Evolutionary conservation across 148 eudicot genomes (phyloP), one percentile per base, ranked within the genome.

Genomic region (Pouteria glomerata): DNA sequence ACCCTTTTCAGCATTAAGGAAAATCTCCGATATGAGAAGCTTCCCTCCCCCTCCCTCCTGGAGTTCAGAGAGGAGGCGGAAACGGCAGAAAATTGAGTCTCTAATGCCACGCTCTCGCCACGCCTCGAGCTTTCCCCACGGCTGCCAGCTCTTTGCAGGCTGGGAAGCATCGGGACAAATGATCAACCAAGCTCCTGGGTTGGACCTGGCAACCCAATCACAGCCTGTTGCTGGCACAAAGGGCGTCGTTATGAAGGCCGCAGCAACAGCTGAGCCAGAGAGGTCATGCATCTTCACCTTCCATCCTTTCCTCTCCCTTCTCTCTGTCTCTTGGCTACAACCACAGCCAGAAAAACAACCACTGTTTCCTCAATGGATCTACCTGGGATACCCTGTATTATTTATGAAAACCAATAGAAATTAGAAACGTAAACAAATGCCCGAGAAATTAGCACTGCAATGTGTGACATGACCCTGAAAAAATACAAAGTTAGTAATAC

Each of bases 71-170:
- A 83, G 68, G 14, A 86, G 79, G 45, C 79, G 89, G 48, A 86
- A 86, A 21, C 89, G 85, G 73, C 74, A 76, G 79, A 83, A 86
- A 39, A 86, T 64, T 33, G 77, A 79, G 51, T 86, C 89, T 77
- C 80, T 69, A 41, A 79, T 33, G 44, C 87, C 83, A 19, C 79
- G 81, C 57, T 83, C 87, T 16, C 89, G 86, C 89, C 89, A 86
- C 1, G 87, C 89, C 66, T 86, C 89, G 4, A 86, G 89, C 66
- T 83, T 86, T 18, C 89, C 89, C 89, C 89, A 86, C 3, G 89
- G 89, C 13, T 81, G 87, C 89, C 89, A 86, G 82, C 82, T 81
- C 30, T 79, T 85, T n/a, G n/a, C n/a, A 5, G 89, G 67, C 69
- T 80, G 16, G 74, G 66, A 76, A 18, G 76, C 53, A 56, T 86